A percentile compares a stretch with the other conserved stretches of the same genome.
phyloP scores from a whole-genome alignment of 2,329 filamentous ascomycete species.

The Camillea tinctor region DNA sequence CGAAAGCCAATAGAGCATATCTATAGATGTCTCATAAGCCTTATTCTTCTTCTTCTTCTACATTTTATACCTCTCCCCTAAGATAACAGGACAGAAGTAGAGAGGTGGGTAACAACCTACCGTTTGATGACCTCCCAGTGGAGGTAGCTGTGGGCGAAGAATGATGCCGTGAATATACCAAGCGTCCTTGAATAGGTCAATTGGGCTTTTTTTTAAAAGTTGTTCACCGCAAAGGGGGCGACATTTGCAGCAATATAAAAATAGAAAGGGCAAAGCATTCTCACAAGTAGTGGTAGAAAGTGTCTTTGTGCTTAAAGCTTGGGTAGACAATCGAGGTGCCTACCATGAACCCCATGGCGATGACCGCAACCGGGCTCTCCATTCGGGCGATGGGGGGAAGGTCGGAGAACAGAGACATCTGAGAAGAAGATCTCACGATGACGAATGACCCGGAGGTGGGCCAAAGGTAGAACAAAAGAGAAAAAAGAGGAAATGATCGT shows the following conservation, averaged over 20 bases:
- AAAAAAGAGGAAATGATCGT: too few relatives aligned
- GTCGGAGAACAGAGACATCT: background rate
- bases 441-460: background rate
- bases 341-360: slow-evolving; percentile 23
- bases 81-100: background rate
- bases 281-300: slow-evolving; percentile 21
- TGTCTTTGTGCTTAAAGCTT: slow-evolving; percentile 10
- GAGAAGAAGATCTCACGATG: background rate
- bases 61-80: too few relatives aligned
- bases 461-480: background rate
- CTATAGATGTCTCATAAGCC: background rate
- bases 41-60: too few relatives aligned
- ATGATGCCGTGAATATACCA: slow-evolving; percentile 17
- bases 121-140: background rate
- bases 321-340: slow-evolving; percentile 19
- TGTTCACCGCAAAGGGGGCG: too few relatives aligned
- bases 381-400: background rate
- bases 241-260: too few relatives aligned
- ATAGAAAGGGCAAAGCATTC: slow-evolving; percentile 1
- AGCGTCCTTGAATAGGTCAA: slow-evolving; percentile 18
- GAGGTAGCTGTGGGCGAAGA: background rate
- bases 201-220: background rate
- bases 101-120: background rate
- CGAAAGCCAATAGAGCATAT: background rate
- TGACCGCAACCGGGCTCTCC: background rate